Evolutionary conservation across 2,329 filamentous ascomycete genomes (phyloP).

Genomic region (Cadophora gregata): DNA sequence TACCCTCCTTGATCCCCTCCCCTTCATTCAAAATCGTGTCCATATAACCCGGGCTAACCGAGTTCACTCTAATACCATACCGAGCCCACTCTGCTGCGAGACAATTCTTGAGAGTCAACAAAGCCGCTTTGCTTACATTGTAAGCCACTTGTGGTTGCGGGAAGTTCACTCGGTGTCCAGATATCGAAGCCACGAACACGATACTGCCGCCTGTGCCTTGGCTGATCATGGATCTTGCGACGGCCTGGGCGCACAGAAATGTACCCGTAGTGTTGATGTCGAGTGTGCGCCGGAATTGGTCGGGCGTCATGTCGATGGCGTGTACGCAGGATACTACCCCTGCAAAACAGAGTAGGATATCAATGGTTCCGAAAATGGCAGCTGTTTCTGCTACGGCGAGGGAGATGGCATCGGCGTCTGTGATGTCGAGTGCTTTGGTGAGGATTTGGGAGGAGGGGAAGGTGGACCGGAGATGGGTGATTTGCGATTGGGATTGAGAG

Average conservation of each 20-base stretch:
- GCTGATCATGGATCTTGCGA: slow-evolving; percentile 58
- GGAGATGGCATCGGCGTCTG: slow-evolving; percentile 55
- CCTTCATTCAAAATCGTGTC: slow-evolving; percentile 66
- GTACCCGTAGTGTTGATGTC: slow-evolving; percentile 76
- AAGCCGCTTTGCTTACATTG: slow-evolving; percentile 73
- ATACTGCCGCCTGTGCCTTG: slow-evolving; percentile 61
- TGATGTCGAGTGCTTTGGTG: slow-evolving; percentile 63
- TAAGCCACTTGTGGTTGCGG: slow-evolving; percentile 76
- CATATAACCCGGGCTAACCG: slow-evolving; percentile 77
- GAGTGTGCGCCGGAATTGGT: slow-evolving; percentile 66
- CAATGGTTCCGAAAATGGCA: slow-evolving; percentile 55
- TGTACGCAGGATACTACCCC: slow-evolving; percentile 69
- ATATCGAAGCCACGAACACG: slow-evolving; percentile 71
- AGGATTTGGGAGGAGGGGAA: slow-evolving; percentile 61
- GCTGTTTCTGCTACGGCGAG: slow-evolving; percentile 50
- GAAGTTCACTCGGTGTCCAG: slow-evolving; percentile 71
- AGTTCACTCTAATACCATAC: slow-evolving; percentile 74
- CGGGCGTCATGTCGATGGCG: slow-evolving; percentile 62
- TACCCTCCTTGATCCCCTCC: slow-evolving; percentile 58
- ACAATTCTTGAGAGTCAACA: slow-evolving; percentile 66
- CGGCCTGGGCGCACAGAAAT: slow-evolving; percentile 73
- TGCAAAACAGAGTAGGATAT: slow-evolving; percentile 63
- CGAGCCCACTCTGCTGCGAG: slow-evolving; percentile 76
- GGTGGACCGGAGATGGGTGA: slow-evolving; percentile 54
- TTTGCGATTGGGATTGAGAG: slow-evolving; percentile 50